A percentile compares a stretch with the other conserved stretches of the same genome.
These are phyloP conservation scores for Aureobasidium lini DNA, from an alignment of 2,329 filamentous ascomycete species.

Conservation along the genomic window DNA sequence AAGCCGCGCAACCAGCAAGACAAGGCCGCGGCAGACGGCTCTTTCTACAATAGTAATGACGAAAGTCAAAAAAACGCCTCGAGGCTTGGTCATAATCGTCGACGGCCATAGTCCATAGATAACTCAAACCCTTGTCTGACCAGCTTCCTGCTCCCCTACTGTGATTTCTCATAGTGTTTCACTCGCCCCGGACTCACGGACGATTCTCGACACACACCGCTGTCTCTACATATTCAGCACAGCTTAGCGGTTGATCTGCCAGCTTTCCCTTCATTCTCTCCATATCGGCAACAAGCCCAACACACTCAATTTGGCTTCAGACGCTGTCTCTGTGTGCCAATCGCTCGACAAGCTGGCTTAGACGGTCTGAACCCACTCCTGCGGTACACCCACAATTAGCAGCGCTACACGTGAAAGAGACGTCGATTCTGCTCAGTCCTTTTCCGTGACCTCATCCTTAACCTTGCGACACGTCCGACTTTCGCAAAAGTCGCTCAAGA, in stretches of 20 bases:
- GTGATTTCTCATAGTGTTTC: conserved; percentile 6
- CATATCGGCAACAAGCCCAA: neutral
- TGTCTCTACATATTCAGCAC: neutral
- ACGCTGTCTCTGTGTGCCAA: neutral
- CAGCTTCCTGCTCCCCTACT: neutral
- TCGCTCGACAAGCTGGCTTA: neutral
- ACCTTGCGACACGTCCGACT: neutral
- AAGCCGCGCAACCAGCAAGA: conserved; percentile 7
- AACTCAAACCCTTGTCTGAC: neutral
- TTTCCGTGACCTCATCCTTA: conserved; percentile 2
- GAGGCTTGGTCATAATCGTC: neutral
- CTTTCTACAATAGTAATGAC: neutral
- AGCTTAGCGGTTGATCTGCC: neutral
- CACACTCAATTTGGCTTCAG: neutral
- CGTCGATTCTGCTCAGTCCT: conserved; percentile 1
- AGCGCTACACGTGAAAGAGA: conserved; percentile 1
- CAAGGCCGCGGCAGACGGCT: neutral
- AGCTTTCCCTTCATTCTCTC: neutral
- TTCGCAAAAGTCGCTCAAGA: neutral
- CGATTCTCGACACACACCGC: neutral
- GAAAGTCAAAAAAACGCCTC: conserved; percentile 5
- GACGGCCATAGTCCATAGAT: conserved; percentile 3
- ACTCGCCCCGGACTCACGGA: neutral
- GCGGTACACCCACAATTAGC: neutral
- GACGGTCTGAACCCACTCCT: neutral